Base-by-base conservation (phyloP, 495 filamentous ascomycete species). In the Achaetomiella virescens region DNA sequence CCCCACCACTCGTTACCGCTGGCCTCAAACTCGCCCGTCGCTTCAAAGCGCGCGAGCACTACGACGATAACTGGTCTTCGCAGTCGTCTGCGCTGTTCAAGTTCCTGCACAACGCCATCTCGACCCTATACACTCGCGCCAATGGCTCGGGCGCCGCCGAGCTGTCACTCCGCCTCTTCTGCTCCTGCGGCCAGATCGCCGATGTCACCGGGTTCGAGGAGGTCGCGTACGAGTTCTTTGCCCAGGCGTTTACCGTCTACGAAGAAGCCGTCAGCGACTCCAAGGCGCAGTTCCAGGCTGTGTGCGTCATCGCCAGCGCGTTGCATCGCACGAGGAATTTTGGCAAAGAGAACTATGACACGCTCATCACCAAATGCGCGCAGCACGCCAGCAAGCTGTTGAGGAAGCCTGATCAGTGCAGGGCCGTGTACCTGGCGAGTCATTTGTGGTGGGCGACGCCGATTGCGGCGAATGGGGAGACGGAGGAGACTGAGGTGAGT, bases 391-490 rank as follows among this genome's bases (percentile, higher is more conserved):
- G 91, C 72, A 97, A 97, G 69, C 78, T 98, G 48, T 80, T 98
- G 59, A 95, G 97, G 75, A 98, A 97, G 73, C 93, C 93, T 6
- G 93, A 98, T 63, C 93, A 98, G 68, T 98, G 93, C 69, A 81
- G 93, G 17, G 95, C 95, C 1, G 93, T 98, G 10, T 98, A 97
- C 62, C 74, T 97, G 56, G 93, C 95, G 15, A 95, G 89, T 63
- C 93, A 98, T 67, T 75, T 98, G 41, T 98, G 93, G 93, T 98
- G 93, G 93, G 89, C 90, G 1, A 87, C 89, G 35, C 95, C 96
- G 42, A 93, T 91, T 62, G 74, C 85, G 3, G 84, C 86, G 33
- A 84, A 84, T 55, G 84, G 82, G 0, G 92, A 96, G 66, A 88
- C 91, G 35, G 91, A 93, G 58, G 78, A 88, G 61, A 88, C 86